phyloP scores from a whole-genome alignment of 805 yeast genomes.

The Candida piceae region DNA sequence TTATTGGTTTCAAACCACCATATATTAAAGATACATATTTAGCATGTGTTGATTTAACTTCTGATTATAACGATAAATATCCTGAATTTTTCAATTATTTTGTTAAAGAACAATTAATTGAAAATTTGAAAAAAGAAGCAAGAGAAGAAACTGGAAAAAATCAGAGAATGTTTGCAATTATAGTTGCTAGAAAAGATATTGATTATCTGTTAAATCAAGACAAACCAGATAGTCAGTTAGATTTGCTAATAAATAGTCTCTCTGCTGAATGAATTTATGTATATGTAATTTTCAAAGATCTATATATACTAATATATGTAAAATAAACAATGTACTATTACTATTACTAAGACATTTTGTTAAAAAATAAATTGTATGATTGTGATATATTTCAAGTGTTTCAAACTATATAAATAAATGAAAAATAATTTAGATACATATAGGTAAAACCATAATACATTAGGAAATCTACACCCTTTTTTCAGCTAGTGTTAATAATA shows the following conservation, averaged over 20 bases:
- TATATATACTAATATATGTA: no score
- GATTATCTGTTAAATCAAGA: conserved; percentile 6
- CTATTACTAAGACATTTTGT: no score
- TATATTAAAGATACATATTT: conserved; percentile 63
- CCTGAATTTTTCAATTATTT: conserved; percentile 19
- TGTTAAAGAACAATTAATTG: conserved; percentile 12
- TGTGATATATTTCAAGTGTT: conserved; percentile 1
- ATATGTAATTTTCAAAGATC: no score
- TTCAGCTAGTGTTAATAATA: not conserved
- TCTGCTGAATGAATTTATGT: not conserved
- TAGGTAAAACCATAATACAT: not conserved
- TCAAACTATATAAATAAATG: no score
- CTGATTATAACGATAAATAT: conserved; percentile 7
- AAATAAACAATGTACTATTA: no score
- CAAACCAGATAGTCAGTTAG: conserved; percentile 3
- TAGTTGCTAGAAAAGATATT: conserved; percentile 25
- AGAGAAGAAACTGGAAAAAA: conserved; percentile 8
- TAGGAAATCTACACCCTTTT: not conserved
- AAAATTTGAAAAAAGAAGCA: conserved; percentile 1
- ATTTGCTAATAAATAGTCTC: conserved; percentile 13
- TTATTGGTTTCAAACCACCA: conserved; percentile 43
- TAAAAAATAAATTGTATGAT: no score
- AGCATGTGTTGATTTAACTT: conserved; percentile 27
- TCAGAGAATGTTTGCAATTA: conserved; percentile 22
- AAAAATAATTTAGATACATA: no score